Conservation (phyloP, 805 yeast species). For the Myxozyma neotropica region DNA sequence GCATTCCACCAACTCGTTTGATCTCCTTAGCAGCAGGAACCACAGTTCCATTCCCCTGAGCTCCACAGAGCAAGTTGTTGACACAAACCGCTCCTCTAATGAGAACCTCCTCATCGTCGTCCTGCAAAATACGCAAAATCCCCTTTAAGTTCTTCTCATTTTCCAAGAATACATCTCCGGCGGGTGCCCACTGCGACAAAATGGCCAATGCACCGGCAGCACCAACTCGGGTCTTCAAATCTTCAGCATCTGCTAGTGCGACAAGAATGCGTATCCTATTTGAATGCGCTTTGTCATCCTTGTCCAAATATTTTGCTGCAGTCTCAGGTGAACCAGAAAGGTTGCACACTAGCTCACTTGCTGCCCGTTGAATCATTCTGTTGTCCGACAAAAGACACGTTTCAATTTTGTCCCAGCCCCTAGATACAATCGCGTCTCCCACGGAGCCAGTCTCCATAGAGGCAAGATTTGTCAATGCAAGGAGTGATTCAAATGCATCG, state of each 20-base stretch:
- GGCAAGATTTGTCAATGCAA: conserved; percentile 70
- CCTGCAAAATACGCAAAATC: conserved; percentile 33
- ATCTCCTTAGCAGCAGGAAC: conserved; percentile 8
- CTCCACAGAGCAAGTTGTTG: conserved; percentile 21
- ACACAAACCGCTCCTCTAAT: conserved; percentile 39
- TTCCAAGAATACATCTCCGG: conserved; percentile 39
- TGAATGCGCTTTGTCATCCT: conserved; percentile 36
- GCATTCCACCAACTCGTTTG: background rate
- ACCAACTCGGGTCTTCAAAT: conserved; percentile 42
- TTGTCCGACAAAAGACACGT: conserved; percentile 50
- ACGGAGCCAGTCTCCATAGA: conserved; percentile 49
- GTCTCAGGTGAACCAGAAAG: conserved; percentile 48
- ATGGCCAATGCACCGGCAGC: conserved; percentile 48
- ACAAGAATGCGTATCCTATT: conserved; percentile 40
- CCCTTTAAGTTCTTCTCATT: conserved; percentile 37
- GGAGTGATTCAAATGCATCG: conserved; percentile 55
- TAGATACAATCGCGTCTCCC: conserved; percentile 46
- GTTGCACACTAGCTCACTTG: conserved; percentile 67
- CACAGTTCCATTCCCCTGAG: conserved; percentile 3
- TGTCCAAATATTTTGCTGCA: conserved; percentile 45
- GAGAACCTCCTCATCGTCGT: conserved; percentile 37
- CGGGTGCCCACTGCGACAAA: conserved; percentile 45
- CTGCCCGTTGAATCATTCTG: conserved; percentile 55
- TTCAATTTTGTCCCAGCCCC: conserved; percentile 54
- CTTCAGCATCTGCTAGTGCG: conserved; percentile 43